phyloP scores from a whole-genome alignment of 2,329 filamentous ascomycete species.

The Penicillium sp. region DNA sequence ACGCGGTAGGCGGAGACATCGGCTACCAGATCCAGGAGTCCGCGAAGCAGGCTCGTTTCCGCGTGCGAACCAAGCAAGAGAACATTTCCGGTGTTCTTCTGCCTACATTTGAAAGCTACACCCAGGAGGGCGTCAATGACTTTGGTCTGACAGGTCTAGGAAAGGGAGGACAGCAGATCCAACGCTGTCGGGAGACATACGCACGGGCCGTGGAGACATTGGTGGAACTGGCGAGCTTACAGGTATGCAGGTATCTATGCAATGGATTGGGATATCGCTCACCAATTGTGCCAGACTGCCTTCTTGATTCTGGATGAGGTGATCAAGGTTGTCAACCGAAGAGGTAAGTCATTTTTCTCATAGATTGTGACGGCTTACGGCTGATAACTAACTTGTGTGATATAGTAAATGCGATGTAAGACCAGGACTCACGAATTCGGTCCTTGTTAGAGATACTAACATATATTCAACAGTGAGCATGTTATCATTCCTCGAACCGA shows the following conservation, averaged over 20 bases:
- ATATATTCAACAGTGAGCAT: conserved; percentile 40
- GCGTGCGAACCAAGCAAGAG: conserved; percentile 91
- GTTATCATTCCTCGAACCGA: conserved; percentile 96
- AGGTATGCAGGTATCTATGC: conserved; percentile 48
- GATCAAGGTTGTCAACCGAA: conserved; percentile 97
- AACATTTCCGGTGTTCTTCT: conserved; percentile 97
- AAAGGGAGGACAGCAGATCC: conserved; percentile 95
- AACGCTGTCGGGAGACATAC: conserved; percentile 93
- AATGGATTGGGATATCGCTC: background rate
- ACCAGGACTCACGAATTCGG: conserved; percentile 11
- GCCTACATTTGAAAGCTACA: conserved; percentile 88
- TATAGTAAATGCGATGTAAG: conserved; percentile 86
- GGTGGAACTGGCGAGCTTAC: conserved; percentile 89
- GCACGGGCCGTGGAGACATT: conserved; percentile 91
- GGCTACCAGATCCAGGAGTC: conserved; percentile 97
- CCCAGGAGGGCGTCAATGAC: conserved; percentile 85
- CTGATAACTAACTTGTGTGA: conserved; percentile 22
- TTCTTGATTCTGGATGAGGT: conserved; percentile 98
- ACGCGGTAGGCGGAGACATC: conserved; percentile 92
- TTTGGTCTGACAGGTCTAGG: conserved; percentile 94
- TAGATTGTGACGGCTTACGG: background rate
- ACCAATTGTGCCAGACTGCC: conserved; percentile 62
- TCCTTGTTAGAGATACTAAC: conserved; percentile 14
- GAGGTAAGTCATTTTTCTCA: conserved; percentile 58
- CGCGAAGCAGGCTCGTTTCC: conserved; percentile 86